phyloP scores from a whole-genome alignment of 2,329 filamentous ascomycete species.

The Mariannaea elegans region DNA sequence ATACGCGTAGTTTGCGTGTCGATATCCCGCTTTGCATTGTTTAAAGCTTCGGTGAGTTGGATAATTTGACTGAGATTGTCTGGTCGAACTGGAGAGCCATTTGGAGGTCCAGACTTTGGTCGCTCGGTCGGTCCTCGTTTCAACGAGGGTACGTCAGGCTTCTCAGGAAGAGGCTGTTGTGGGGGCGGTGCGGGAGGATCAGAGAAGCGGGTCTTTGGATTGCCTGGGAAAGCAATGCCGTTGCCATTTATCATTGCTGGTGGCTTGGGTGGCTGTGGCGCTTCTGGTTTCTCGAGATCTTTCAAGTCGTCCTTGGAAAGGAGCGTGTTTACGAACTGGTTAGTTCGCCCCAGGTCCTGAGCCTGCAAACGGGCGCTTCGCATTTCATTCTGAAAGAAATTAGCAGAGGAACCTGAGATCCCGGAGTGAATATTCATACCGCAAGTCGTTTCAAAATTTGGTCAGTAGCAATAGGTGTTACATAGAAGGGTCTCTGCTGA shows the following conservation, averaged over 20 bases:
- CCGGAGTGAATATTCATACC: conserved; percentile 36
- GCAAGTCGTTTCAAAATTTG: conserved; percentile 80
- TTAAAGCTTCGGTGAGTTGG: conserved; percentile 84
- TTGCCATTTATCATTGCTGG: conserved; percentile 61
- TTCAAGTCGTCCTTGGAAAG: conserved; percentile 76
- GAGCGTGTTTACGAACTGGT: conserved; percentile 81
- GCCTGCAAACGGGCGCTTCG: conserved; percentile 88
- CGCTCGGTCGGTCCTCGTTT: conserved; percentile 82
- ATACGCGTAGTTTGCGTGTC: conserved; percentile 83
- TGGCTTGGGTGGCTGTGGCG: conserved; percentile 57
- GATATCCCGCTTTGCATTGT: conserved; percentile 84
- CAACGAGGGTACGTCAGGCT: conserved; percentile 81
- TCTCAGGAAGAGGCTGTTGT: conserved; percentile 91
- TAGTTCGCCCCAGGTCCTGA: conserved; percentile 83
- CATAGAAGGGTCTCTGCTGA: conserved; percentile 84
- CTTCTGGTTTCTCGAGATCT: conserved; percentile 62
- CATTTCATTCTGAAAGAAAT: conserved; percentile 77
- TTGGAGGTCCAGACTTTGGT: conserved; percentile 64
- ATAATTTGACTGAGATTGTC: conserved; percentile 78
- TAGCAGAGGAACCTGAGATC: conserved; percentile 21
- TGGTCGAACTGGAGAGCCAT: conserved; percentile 66
- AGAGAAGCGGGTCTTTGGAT: conserved; percentile 85
- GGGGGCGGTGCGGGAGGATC: conserved; percentile 94
- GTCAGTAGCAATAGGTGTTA: conserved; percentile 90
- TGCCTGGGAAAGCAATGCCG: conserved; percentile 67